These are phyloP conservation scores for Onygenales sp. DNA, from an alignment of 2,329 filamentous ascomycete genomes.

Conservation along the genomic window DNA sequence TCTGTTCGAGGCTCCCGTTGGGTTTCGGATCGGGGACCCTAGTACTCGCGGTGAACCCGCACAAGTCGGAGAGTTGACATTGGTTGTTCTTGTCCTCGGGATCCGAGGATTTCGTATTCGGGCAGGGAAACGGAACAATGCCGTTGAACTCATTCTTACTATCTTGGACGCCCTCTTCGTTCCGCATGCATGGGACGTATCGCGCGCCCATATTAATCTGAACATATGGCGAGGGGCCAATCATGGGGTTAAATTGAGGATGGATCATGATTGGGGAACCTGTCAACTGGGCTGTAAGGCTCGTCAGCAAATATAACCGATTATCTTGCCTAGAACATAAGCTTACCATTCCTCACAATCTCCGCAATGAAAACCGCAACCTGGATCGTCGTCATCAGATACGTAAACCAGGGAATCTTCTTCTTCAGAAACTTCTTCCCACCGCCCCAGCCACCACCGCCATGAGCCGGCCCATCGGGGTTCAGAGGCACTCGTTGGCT, in stretches of 20 bases:
- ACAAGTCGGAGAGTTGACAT: slow-evolving; percentile 73
- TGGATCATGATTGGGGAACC: slow-evolving; percentile 60
- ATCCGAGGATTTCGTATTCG: slow-evolving; percentile 59
- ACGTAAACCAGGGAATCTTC: slow-evolving; percentile 69
- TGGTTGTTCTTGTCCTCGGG: slow-evolving; percentile 37
- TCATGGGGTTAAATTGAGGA: slow-evolving; percentile 91
- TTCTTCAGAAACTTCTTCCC: slow-evolving; percentile 40
- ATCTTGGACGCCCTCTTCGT: slow-evolving; percentile 37
- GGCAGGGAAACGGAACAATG: slow-evolving; percentile 59
- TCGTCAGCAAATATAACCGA: slow-evolving; percentile 4
- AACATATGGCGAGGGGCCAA: slow-evolving; percentile 81
- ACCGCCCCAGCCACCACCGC: slow-evolving; percentile 34
- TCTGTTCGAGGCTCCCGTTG: slow-evolving; percentile 42
- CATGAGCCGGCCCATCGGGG: slow-evolving; percentile 5
- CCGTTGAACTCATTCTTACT: slow-evolving; percentile 6
- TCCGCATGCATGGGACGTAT: slow-evolving; percentile 92
- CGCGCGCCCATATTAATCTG: slow-evolving; percentile 96
- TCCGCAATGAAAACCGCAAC: slow-evolving; percentile 81
- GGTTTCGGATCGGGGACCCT: slow-evolving; percentile 59
- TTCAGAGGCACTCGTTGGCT: slow-evolving; percentile 28
- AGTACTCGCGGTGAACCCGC: slow-evolving; percentile 55
- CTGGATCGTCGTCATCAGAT: slow-evolving; percentile 66
- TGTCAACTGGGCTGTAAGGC: slow-evolving; percentile 56
- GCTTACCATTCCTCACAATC: slow-evolving; percentile 70
- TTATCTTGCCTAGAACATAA: slow-evolving; percentile 5